Evolutionary conservation across 306 rosid genomes (phyloP).

Genomic region (Vachellia pachyceras): DNA sequence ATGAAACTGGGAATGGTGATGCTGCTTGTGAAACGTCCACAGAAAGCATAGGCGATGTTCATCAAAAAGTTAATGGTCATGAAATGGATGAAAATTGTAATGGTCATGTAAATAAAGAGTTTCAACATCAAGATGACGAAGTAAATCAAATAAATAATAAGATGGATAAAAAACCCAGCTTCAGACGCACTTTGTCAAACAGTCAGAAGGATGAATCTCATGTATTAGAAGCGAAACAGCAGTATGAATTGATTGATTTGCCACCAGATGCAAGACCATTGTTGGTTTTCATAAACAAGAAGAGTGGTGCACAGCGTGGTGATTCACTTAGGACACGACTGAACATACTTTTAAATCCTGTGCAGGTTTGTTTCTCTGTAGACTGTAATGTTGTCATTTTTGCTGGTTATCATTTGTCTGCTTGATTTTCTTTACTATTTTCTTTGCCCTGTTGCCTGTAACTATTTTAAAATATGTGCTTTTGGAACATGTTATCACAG

Average conservation of each 20-base stretch:
- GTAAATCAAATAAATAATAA: conserved; percentile 43
- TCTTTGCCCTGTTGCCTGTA: conserved; percentile 15
- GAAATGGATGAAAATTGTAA: conserved; percentile 62
- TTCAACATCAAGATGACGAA: conserved; percentile 66
- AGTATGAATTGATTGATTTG: conserved; percentile 76
- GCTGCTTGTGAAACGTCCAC: conserved; percentile 62
- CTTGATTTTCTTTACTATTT: conserved; percentile 33
- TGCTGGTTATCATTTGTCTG: conserved; percentile 32
- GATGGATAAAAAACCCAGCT: conserved; percentile 61
- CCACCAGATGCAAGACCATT: conserved; percentile 93
- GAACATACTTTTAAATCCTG: conserved; percentile 85
- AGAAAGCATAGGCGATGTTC: conserved; percentile 73
- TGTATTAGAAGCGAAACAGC: conserved; percentile 62
- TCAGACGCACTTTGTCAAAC: conserved; percentile 56
- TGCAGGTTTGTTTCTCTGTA: conserved; percentile 71
- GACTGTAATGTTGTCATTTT: conserved; percentile 23
- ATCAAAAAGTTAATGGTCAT: conserved; percentile 66
- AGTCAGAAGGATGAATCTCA: conserved; percentile 75
- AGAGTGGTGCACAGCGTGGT: conserved; percentile 99
- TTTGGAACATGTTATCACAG: background rate
- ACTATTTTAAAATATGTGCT: conserved; percentile 19
- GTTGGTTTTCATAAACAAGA: conserved; percentile 92
- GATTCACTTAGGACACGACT: conserved; percentile 83
- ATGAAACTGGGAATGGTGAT: conserved; percentile 69
- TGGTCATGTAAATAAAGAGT: conserved; percentile 53